phyloP scores from a whole-genome alignment of 1,284 basidiomycete species.

The Sporisorium reilianum region DNA sequence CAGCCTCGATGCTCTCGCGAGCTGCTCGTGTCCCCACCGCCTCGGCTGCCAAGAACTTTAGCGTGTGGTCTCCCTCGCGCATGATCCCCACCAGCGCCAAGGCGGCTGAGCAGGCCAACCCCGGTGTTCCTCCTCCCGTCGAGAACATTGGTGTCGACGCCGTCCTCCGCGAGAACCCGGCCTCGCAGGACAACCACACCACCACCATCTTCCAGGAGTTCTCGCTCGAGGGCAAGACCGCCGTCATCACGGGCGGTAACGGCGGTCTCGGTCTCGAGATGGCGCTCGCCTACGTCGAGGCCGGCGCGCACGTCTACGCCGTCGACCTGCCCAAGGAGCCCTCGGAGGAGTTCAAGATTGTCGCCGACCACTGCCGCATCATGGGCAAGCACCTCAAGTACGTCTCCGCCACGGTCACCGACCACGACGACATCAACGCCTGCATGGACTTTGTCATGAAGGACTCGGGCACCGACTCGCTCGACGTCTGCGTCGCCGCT shows the following conservation, averaged over 20 bases:
- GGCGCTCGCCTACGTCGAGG: slow-evolving; percentile 81
- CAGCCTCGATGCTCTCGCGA: slow-evolving; percentile 50
- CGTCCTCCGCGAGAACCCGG: slow-evolving; percentile 60
- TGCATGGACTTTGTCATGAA: slow-evolving; percentile 67
- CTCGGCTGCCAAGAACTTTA: slow-evolving; percentile 38
- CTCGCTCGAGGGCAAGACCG: slow-evolving; percentile 79
- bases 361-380: slow-evolving; percentile 70
- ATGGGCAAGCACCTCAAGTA: slow-evolving; percentile 76
- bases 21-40: slow-evolving; percentile 36
- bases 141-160: slow-evolving; percentile 68
- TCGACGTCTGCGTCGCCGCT: slow-evolving; percentile 81
- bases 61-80: slow-evolving; percentile 44
- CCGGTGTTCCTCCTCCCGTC: slow-evolving; percentile 62
- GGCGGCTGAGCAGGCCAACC: slow-evolving; percentile 60
- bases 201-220: slow-evolving; percentile 78
- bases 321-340: slow-evolving; percentile 79
- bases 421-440: slow-evolving; percentile 71
- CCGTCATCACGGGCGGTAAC: slow-evolving; percentile 75
- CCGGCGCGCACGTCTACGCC: slow-evolving; percentile 82
- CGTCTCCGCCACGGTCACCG: slow-evolving; percentile 72
- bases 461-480: slow-evolving; percentile 71
- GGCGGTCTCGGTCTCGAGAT: slow-evolving; percentile 85
- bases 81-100: slow-evolving; percentile 43
- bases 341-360: slow-evolving; percentile 76
- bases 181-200: slow-evolving; percentile 61